Percentiles rank a stretch among this genome's conserved stretches.
Conservation (phyloP, 768 basidiomycete genomes). For the Hypholoma sublateritium region DNA sequence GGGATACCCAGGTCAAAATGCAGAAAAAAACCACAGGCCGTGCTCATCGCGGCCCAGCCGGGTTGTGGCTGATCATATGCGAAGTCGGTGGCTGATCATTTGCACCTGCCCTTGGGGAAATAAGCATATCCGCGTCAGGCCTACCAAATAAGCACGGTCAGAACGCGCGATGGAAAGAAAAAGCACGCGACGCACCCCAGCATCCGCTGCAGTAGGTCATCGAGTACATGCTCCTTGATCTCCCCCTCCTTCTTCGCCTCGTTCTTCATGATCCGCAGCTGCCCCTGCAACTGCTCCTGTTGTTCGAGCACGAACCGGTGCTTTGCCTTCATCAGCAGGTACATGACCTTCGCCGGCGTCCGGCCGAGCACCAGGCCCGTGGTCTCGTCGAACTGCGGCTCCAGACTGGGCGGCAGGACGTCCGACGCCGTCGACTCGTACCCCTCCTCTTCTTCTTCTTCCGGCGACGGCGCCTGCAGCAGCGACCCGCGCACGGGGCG, state of each 20-base stretch:
- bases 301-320: constrained; percentile 66
- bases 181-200: constrained; percentile 23
- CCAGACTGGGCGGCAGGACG: constrained; percentile 54
- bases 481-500: constrained; percentile 13
- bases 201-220: constrained; percentile 35
- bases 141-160: background rate
- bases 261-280: constrained; percentile 53
- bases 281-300: constrained; percentile 63
- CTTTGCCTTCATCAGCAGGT: constrained; percentile 76
- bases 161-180: background rate
- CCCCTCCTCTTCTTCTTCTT: constrained; percentile 37
- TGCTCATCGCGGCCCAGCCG: background rate
- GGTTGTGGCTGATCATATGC: background rate
- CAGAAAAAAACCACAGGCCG: background rate
- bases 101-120: background rate
- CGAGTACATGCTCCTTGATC: constrained; percentile 62
- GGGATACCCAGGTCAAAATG: too few species aligned
- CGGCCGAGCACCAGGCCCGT: constrained; percentile 70
- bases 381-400: constrained; percentile 47
- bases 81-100: background rate
- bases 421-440: constrained; percentile 39
- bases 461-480: constrained; percentile 20
- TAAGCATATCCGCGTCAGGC: constrained; percentile 2
- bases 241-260: constrained; percentile 54
- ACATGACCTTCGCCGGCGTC: constrained; percentile 70